phyloP scores from a whole-genome alignment of 495 filamentous ascomycete genomes.

The Aspergillus wentii region DNA sequence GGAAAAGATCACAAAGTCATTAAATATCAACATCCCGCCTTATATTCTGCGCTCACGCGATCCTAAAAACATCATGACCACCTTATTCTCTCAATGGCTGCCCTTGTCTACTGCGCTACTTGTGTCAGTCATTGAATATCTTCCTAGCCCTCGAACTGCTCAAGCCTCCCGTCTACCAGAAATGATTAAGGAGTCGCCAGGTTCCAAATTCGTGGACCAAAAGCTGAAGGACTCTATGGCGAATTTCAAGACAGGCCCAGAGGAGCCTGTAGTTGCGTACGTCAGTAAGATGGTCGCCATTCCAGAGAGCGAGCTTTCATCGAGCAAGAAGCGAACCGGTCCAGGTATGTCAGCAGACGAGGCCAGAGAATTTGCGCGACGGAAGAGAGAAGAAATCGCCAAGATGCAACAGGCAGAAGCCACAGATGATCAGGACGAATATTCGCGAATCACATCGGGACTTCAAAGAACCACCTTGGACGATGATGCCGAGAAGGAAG shows the following conservation, averaged over 20 bases:
- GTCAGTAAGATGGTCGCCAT: slow-evolving; percentile 98
- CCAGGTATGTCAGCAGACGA: slow-evolving; percentile 75
- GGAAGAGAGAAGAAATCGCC: slow-evolving; percentile 82
- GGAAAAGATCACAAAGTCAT: slow-evolving; percentile 91
- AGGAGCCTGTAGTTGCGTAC: slow-evolving; percentile 84
- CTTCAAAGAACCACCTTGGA: slow-evolving; percentile 51
- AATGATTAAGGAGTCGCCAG: slow-evolving; percentile 77
- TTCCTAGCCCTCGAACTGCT: slow-evolving; percentile 80
- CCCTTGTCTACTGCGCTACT: slow-evolving; percentile 89
- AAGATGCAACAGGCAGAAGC: slow-evolving; percentile 63
- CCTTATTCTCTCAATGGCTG: slow-evolving; percentile 85
- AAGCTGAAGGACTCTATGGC: slow-evolving; percentile 73
- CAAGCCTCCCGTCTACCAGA: slow-evolving; percentile 78
- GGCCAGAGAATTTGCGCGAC: slow-evolving; percentile 79
- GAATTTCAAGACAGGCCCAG: slow-evolving; percentile 61
- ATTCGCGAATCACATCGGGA: slow-evolving; percentile 45
- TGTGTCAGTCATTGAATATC: slow-evolving; percentile 87
- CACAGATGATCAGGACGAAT: slow-evolving; percentile 33
- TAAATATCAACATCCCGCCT: slow-evolving; percentile 75
- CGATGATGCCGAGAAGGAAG: slow-evolving; percentile 26
- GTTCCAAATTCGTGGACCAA: slow-evolving; percentile 60
- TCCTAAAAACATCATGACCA: slow-evolving; percentile 73
- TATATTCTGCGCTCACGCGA: slow-evolving; percentile 85
- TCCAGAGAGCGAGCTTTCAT: slow-evolving; percentile 82
- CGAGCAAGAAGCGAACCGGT: slow-evolving; percentile 63